Evolutionary conservation across 345 rosid species (phyloP).

Genomic region (Salix caprea): DNA sequence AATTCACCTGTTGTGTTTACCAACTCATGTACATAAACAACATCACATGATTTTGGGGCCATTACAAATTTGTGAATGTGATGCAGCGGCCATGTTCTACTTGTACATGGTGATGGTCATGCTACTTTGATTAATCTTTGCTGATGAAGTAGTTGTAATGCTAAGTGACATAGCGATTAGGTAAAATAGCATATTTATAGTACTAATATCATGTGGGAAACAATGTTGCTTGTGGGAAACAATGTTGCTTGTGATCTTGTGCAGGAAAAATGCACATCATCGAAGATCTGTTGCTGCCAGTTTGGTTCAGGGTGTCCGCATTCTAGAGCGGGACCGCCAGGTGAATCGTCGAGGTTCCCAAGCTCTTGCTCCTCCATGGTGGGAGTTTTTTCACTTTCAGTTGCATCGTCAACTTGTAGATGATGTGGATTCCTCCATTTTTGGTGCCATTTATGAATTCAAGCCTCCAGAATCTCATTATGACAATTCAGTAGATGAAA

Average conservation of each 20-base stretch:
- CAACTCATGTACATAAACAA: not conserved
- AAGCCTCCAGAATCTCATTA: slow-evolving; percentile 36
- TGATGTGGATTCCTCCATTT: slow-evolving; percentile 62
- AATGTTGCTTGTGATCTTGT: not conserved
- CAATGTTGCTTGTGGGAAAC: not conserved
- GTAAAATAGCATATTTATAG: not conserved
- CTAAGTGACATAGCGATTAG: not conserved
- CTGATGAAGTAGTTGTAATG: not conserved
- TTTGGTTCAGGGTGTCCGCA: slow-evolving; percentile 76
- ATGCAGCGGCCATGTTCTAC: not conserved
- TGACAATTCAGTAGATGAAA: slow-evolving; percentile 27
- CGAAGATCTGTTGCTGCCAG: slow-evolving; percentile 69
- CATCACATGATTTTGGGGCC: not conserved
- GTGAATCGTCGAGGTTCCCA: slow-evolving; percentile 51
- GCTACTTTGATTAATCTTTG: not conserved
- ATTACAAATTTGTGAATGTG: not conserved
- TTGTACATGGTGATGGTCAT: not conserved
- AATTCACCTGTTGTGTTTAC: not conserved
- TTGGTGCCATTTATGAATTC: slow-evolving; percentile 78
- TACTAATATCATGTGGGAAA: not conserved
- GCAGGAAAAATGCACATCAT: slow-evolving; percentile 67
- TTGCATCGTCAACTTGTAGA: slow-evolving; percentile 59
- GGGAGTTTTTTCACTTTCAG: slow-evolving; percentile 68
- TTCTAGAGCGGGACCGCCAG: slow-evolving; percentile 85
- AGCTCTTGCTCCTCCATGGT: slow-evolving; percentile 79